Percentiles rank a stretch among this genome's conserved stretches.
Evolutionary conservation across 106 monocot species (phyloP).

Genomic region (Dactylorhiza incarnata): DNA sequence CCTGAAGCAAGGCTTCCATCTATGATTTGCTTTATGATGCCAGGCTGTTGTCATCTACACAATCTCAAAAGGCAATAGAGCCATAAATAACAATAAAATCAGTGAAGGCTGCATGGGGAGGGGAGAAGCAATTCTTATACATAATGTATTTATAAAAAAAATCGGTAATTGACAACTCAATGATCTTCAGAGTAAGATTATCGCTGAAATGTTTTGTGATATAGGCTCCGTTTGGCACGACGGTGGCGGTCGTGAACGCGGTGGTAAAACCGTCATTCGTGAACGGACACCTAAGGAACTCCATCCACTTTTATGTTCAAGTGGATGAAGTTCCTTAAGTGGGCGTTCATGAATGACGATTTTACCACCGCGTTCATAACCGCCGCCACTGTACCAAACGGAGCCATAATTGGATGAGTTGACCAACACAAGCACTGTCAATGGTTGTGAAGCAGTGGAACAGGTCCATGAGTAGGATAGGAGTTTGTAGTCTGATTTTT

Average conservation of each 20-base stretch:
- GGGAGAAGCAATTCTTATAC: not conserved
- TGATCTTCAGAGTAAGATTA: not conserved
- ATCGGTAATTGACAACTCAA: not conserved
- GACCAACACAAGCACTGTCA: not conserved
- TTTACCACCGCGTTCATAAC: too few species aligned
- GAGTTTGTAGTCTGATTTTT: not conserved
- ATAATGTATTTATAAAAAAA: not conserved
- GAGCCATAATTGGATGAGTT: not conserved
- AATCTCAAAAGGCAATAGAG: constrained; percentile 14
- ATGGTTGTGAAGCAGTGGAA: not conserved
- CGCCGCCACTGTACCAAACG: too few species aligned
- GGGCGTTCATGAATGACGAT: too few species aligned
- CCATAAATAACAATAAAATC: not conserved
- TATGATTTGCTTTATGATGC: constrained; percentile 53
- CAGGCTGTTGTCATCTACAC: constrained; percentile 70
- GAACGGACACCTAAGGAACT: too few species aligned
- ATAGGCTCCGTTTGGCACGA: not conserved
- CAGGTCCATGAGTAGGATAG: not conserved
- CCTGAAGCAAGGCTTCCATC: constrained; percentile 66
- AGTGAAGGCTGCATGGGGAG: not conserved
- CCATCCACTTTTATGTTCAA: too few species aligned
- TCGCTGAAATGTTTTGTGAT: too few species aligned
- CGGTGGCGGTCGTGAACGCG: not conserved
- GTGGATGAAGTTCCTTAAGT: too few species aligned
- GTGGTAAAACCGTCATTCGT: not conserved